Conservation (phyloP, 148 eudicot genomes). For the Talinum fruticosum region DNA sequence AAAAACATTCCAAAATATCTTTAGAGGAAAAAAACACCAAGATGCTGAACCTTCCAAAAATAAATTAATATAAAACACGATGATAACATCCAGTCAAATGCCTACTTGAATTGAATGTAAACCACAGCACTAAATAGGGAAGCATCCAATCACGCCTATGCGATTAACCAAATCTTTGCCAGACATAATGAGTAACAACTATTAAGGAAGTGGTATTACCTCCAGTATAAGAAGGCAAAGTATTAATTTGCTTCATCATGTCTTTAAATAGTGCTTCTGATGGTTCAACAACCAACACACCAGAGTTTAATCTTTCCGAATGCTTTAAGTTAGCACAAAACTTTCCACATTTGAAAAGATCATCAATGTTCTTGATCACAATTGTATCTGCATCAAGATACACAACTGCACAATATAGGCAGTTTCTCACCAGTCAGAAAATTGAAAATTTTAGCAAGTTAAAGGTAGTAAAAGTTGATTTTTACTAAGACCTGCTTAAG, state of each 20-base stretch:
- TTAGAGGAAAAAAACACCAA: no score
- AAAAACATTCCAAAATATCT: no score
- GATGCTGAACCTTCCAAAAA: no score
- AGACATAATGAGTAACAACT: not conserved
- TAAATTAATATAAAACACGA: not conserved
- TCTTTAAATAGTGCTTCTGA: constrained; percentile 75
- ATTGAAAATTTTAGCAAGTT: not conserved
- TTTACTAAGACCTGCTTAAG: not conserved
- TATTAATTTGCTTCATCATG: constrained; percentile 75
- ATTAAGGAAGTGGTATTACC: constrained; percentile 40
- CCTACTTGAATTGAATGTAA: not conserved
- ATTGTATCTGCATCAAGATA: constrained; percentile 99
- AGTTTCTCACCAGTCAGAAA: not conserved
- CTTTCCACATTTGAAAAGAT: constrained; percentile 81
- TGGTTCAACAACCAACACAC: constrained; percentile 96
- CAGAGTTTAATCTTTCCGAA: constrained; percentile 98
- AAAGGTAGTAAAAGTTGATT: not conserved
- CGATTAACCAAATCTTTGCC: not conserved
- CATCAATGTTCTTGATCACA: constrained; percentile 81
- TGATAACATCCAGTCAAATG: not conserved
- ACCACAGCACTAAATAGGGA: not conserved
- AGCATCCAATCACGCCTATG: not conserved
- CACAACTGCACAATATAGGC: constrained; percentile 59
- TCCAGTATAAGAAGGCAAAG: constrained; percentile 89
- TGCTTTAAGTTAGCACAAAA: constrained; percentile 98